Evolutionary conservation across 306 rosid species (phyloP), one percentile per base, ranked within the genome.

Genomic region (Vigna reflexopilosa): DNA sequence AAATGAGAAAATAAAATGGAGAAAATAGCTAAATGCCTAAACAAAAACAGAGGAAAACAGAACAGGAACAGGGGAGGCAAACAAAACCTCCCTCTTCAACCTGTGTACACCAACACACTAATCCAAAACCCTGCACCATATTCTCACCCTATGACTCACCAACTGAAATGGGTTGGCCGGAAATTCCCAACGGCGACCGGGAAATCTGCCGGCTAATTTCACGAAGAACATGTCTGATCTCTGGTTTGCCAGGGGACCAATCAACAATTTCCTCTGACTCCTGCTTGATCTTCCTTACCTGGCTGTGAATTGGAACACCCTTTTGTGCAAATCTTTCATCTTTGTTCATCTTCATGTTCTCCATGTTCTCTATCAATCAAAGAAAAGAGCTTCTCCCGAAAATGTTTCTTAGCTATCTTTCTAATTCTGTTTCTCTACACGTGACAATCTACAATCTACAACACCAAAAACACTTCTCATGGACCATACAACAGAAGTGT

Each of bases 111-210:
- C 22, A 72, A 5, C 3, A 78, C 11, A 67, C 75, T 72, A 72
- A 67, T 5, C 32, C 58, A 71, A 72, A 38, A 67, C 74, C 80
- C 24, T 78, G 3, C 0, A 9, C 38, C 36, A 73, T 73, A 50
- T 50, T 38, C 10, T 11, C 4, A 69, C 6, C 50, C 85, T 85
- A 90, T 5, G 71, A 86, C 5, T 89, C 98, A 4, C 91, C 95
- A 4, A 90, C 93, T 0, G 88, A 88, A 64, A 88, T 83, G 8
- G 91, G 84, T 49, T 72, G 61, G 77, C 86, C 63, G 20, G 97
- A 90, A 10, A 75, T 79, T 14, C 98, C 98, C 71, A 93, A 77
- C 76, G 96, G 98, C 7, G 98, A 93, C 24, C 94, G 88, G 11
- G 97, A 89, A 66, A 87, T 72, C 75, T 75, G 96, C 58, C 91